Evolutionary conservation across 345 rosid genomes (phyloP), one percentile per base, ranked within the genome.

Genomic region (Excoecaria cochinchinensis): DNA sequence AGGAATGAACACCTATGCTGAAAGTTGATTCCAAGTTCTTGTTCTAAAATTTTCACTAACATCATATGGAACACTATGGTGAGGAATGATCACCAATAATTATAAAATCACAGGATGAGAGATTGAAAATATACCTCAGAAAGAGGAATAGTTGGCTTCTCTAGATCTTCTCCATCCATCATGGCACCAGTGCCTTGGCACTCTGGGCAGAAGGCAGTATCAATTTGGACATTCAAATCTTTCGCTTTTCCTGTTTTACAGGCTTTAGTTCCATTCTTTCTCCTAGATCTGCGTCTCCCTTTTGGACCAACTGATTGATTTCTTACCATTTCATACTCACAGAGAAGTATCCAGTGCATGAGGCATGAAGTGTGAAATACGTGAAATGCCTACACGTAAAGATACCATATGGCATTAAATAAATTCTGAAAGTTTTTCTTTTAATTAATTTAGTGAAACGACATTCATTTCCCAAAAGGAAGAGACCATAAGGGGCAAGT

Each of bases 291-390:
- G 70, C 81, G 78, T 78, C 81, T 88, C 17, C 58, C 85, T 79
- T 83, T 88, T 51, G 82, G 76, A 71, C 77, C 42, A 55, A 67
- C 82, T n/a, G 83, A 58, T 80, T 83, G 86, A 82, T 65, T 85
- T 70, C 76, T 81, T 68, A 80, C 74, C 75, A 83, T 87, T 85
- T 93, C 95, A 75, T 62, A 81, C 85, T 93, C 99, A 52, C 95
- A 89, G 53, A 90, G 81, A 75, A 93, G 92, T 69, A 96, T 83
- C 99, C 99, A 96, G 77, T 89, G 97, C 71, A 93, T 70, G 39
- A 90, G 93, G 89, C 99, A 96, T 48, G 97, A 96, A 63, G 88
- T 86, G 50, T 96, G 98, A 79, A 85, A 93, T 19, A 96, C 85
- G 81, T 93, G 99, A 84, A 91, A 96, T 44, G 94, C 93, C 97